Percentiles rank a stretch among this genome's conserved stretches.
Conservation (phyloP, 306 rosid genomes). For the Cucumis melo region DNA sequence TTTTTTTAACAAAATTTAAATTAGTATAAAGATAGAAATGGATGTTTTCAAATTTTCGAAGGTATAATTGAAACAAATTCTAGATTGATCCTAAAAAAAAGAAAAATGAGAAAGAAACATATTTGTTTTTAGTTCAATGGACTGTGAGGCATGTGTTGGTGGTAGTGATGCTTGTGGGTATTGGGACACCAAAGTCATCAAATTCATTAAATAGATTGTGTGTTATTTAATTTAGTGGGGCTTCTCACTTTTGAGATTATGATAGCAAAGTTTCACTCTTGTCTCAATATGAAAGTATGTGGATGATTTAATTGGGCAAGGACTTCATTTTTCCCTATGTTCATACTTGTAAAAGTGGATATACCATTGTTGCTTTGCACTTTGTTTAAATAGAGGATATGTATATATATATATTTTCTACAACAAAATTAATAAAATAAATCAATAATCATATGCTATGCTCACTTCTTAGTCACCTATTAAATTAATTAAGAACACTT, state of each 20-base stretch:
- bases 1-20: too few species aligned
- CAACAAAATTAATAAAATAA: too few species aligned
- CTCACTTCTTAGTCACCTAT: not conserved
- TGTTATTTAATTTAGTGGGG: not conserved
- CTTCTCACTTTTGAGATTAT: not conserved
- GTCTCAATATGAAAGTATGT: not conserved
- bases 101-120: too few species aligned
- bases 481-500: not conserved
- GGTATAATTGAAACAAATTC: too few species aligned
- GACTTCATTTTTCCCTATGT: not conserved
- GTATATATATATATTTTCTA: not conserved
- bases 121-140: not conserved
- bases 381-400: not conserved
- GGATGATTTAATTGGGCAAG: not conserved
- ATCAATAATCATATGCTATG: not conserved
- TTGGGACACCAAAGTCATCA: not conserved
- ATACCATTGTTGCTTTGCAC: not conserved
- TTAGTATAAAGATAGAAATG: too few species aligned
- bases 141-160: not conserved
- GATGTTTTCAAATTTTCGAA: too few species aligned
- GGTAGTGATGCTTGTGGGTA: conserved; percentile 5
- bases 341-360: not conserved
- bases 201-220: not conserved
- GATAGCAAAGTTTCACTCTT: not conserved
- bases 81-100: too few species aligned